Evolutionary conservation across 306 rosid genomes (phyloP), one percentile per base, ranked within the genome.

Genomic region (Corylus americana): DNA sequence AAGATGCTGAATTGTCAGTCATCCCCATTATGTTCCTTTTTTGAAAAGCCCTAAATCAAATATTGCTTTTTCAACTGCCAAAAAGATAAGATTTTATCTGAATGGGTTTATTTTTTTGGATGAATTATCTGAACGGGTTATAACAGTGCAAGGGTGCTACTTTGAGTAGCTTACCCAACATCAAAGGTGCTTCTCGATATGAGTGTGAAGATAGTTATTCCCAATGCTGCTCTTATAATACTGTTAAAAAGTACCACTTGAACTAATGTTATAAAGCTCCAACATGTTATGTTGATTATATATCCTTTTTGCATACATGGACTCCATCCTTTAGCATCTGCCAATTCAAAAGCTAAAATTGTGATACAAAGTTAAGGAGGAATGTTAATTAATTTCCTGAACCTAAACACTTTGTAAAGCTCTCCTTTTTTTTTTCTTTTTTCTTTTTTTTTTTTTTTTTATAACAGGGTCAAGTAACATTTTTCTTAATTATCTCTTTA

Each of bases 401-500:
- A 31, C 20, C 55, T 48, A 37, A 72, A 6, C 63, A 37, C 45
- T 25, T 1, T 35, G 1, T 22, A n/a, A 53, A 57, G 17, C 16
- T 5, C 42, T 63, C 47, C 16, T 18, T 6, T 25, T 39, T 2
- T 76, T 29, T 25, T n/a, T 61, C 22, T 22, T 76, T 70, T 42
- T 55, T 22, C 12, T 6, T 25, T 39, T 2, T 76, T 44, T 58
- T 31, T 29, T 25, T 12, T 61, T 76, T 70, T 42, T 55, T 8
- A 37, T 37, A n/a, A 11, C 49, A 66, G 4, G 9, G 54, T 63
- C 77, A 39, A n/a, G 8, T 63, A 77, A 75, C 16, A 50, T 81
- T 79, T 69, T 78, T 75, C 61, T 73, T 17, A 77, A 70, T 54
- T 58, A 74, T 77, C 13, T 79, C 73, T 73, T 14, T 85, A 66